Percentiles rank a stretch among this genome's conserved stretches.
These are phyloP conservation scores for Leccinum subspadiceum DNA, from an alignment of 1,284 basidiomycete species.

Conservation along the genomic window DNA sequence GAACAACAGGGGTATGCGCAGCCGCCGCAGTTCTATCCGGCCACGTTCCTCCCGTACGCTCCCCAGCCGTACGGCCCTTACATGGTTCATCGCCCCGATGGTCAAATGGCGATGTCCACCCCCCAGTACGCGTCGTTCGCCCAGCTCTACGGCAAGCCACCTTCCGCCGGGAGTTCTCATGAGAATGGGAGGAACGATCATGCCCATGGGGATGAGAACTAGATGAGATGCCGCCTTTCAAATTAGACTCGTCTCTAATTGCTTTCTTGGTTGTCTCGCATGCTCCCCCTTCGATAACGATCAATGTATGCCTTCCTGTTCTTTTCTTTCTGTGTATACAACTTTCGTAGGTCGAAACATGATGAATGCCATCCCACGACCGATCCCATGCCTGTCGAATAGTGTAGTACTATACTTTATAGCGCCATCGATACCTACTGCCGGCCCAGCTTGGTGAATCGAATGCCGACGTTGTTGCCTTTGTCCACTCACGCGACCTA, in stretches of 20 bases:
- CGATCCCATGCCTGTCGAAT: conserved; percentile 26
- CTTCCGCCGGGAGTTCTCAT: conserved; percentile 32
- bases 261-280: conserved; percentile 20
- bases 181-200: conserved; percentile 33
- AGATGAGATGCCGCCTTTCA: conserved; percentile 22
- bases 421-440: conserved; percentile 33
- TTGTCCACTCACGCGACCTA: not conserved
- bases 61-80: conserved; percentile 51
- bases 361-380: conserved; percentile 21
- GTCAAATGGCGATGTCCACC: conserved; percentile 36
- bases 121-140: conserved; percentile 39
- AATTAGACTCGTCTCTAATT: conserved; percentile 16
- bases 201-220: conserved; percentile 31
- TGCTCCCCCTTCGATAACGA: conserved; percentile 18
- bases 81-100: conserved; percentile 47
- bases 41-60: conserved; percentile 46
- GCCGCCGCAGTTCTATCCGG: conserved; percentile 49
- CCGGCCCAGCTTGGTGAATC: conserved; percentile 17
- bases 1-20: conserved; percentile 44
- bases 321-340: conserved; percentile 26
- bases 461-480: conserved; percentile 28
- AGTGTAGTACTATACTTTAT: conserved; percentile 30
- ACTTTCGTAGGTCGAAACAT: conserved; percentile 30
- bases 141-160: conserved; percentile 35
- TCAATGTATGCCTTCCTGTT: conserved; percentile 20